Base-by-base conservation (phyloP, 1,139 yeast species). In the Yamadazyma jaroonii region DNA sequence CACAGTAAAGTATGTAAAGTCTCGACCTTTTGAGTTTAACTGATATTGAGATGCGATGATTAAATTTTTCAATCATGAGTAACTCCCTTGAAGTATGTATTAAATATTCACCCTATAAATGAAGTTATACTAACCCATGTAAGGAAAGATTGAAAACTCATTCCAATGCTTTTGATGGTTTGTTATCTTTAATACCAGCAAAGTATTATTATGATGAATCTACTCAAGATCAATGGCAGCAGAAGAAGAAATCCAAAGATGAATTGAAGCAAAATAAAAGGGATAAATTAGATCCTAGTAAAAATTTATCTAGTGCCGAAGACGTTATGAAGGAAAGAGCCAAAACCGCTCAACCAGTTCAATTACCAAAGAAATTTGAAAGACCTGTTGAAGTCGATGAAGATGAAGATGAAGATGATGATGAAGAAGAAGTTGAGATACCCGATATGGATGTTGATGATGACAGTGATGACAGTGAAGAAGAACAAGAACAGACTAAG, bases 141-240 rank as follows among this genome's bases (percentile, higher is more conserved):
- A n/a, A 86, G 79, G 95, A 87, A 55, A 81, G 96, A 51, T 74
- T 89, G 48, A 80, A 82, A 60, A 79, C 84, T 36, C 95, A 88
- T 56, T 84, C 96, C 13, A 73, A 82, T 41, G 94, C 97, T 6
- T 90, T 92, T 59, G 90, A 87, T 57, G 96, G 97, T 30, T 69
- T 92, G 40, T 68, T 92, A 44, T 87, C 97, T 15, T 69, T 92
- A 57, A 89, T 92, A 42, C 97, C 98, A 7, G 95, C 97, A 8
- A 88, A 89, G 56, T 88, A 84, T 54, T 90, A 90, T 58, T 88
- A 87, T 56, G 86, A 80, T 54, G 85, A 79, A 47, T 87, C 84
- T 31, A 83, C 81, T 34, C 81, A 84, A 53, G 84, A 84, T 40
- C 97, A 90, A 62, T 90, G 97, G 97, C 82, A 81, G 50, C 84